Evolutionary conservation across 1,284 basidiomycete genomes (phyloP), one percentile per base, ranked within the genome.

Genomic region (Earliella scabrosa): DNA sequence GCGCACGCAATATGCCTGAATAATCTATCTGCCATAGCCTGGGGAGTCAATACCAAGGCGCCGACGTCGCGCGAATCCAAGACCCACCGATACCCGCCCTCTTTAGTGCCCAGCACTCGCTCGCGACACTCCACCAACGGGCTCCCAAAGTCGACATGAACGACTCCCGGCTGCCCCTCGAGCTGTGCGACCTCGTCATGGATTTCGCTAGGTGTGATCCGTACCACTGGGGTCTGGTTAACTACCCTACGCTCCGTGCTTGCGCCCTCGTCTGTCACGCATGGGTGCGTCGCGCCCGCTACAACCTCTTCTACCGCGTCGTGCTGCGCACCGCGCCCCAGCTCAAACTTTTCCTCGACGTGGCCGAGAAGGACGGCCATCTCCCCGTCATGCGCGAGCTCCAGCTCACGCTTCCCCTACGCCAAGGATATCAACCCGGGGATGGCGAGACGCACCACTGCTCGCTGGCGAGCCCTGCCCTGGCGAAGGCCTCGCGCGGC

Each of bases 181-280:
- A 41, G 39, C 29, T 74, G 20, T 53, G 66, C 41, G 72, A 74
- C 51, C 51, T 63, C 21, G 63, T 74, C 52, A 65, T 75, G 43
- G 70, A 69, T 52, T 31, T 7, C 29, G 29, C 68, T 62, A 41
- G 61, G 71, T 3, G 66, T 68, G 53, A 55, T 65, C 50, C n/a
- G 20, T 20, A 23, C 26, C 13, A 11, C 20, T 16, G 31, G 20
- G 21, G 11, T 31, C 20, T 44, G 5, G 27, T 46, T 20, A 71
- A 76, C 56, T 53, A 32, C n/a, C 35, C 43, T 11, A 56, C 68
- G 10, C 70, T 76, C 44, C 59, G 59, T 50, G 50, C 68, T 0
- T 75, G 73, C 59, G 68, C 67, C 38, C 63, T 74, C 16, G 70
- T 71, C 14, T 73, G 69, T 62, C 69, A 67, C 48, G 52, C 63